phyloP scores from a whole-genome alignment of 768 basidiomycete species.

The Mrakia gelida region DNA sequence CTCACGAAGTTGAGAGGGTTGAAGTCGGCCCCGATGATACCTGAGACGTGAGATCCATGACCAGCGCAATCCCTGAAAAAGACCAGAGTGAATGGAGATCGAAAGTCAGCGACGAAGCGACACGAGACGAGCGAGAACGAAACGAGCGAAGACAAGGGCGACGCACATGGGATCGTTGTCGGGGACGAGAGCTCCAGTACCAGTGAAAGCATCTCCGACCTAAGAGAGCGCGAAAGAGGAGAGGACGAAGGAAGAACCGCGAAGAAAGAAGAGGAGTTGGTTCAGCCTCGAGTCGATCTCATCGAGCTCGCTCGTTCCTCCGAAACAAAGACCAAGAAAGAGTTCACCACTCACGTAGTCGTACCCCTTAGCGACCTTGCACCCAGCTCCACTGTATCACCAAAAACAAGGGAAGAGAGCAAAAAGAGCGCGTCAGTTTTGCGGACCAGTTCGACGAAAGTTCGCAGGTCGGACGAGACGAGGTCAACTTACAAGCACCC shows the following conservation, averaged over 20 bases:
- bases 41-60: slow-evolving; percentile 47
- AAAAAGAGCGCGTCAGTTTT: neutral
- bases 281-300: too few relatives aligned
- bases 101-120: neutral
- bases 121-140: neutral
- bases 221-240: too few relatives aligned
- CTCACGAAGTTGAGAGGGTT: slow-evolving; percentile 25
- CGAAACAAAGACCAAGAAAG: too few relatives aligned
- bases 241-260: too few relatives aligned
- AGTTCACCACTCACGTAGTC: slow-evolving; percentile 15
- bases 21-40: slow-evolving; percentile 56
- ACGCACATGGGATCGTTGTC: slow-evolving; percentile 40
- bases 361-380: slow-evolving; percentile 25
- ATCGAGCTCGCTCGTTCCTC: too few relatives aligned
- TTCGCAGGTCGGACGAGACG: neutral
- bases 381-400: neutral
- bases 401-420: neutral
- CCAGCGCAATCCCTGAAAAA: slow-evolving; percentile 29
- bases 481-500: neutral
- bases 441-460: neutral
- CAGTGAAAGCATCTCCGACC: neutral
- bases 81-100: neutral
- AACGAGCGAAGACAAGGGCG: neutral
- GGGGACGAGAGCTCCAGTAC: slow-evolving; percentile 31
- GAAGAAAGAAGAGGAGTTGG: too few relatives aligned